Percentiles rank a stretch among this genome's conserved stretches.
phyloP scores from a whole-genome alignment of 1,284 basidiomycete genomes.

The Fomitopsis schrenkii region DNA sequence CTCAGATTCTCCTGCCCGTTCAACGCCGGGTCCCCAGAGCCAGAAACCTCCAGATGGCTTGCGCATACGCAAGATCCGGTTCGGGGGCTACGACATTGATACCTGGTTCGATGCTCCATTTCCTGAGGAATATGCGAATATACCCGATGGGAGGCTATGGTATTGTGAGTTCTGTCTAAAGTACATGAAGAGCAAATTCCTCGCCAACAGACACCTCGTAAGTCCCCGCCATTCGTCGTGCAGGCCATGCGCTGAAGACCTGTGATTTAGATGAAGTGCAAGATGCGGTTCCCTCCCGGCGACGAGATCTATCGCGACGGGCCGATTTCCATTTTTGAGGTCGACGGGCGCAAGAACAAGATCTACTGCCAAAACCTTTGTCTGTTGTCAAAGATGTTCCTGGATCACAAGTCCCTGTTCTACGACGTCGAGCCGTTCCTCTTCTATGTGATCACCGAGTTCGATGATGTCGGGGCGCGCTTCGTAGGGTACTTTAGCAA shows the following conservation, averaged over 20 bases:
- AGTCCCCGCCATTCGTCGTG: constrained; percentile 24
- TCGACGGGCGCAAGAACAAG: constrained; percentile 98
- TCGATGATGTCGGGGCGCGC: constrained; percentile 84
- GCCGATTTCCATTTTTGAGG: constrained; percentile 90
- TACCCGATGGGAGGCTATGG: constrained; percentile 93
- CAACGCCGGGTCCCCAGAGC: constrained; percentile 34
- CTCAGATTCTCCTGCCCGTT: constrained; percentile 33
- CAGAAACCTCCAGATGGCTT: constrained; percentile 40
- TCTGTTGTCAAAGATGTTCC: constrained; percentile 97
- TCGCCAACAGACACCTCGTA: constrained; percentile 83
- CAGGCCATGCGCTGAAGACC: not conserved
- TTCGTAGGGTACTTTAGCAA: constrained; percentile 99
- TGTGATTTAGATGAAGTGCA: constrained; percentile 81
- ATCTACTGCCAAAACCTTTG: constrained; percentile 99
- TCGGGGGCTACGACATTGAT: constrained; percentile 93
- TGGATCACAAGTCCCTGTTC: constrained; percentile 99
- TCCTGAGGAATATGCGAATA: constrained; percentile 94
- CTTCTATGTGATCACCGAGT: constrained; percentile 97
- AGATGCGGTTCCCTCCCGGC: constrained; percentile 91
- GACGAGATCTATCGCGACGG: constrained; percentile 98
- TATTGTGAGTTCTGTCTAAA: constrained; percentile 98
- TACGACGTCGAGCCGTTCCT: constrained; percentile 99
- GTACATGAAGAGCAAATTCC: constrained; percentile 96
- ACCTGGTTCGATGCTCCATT: constrained; percentile 99
- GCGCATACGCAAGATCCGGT: constrained; percentile 85